Conservation (phyloP, 805 yeast species). For the Blastobotrys terrestris region DNA sequence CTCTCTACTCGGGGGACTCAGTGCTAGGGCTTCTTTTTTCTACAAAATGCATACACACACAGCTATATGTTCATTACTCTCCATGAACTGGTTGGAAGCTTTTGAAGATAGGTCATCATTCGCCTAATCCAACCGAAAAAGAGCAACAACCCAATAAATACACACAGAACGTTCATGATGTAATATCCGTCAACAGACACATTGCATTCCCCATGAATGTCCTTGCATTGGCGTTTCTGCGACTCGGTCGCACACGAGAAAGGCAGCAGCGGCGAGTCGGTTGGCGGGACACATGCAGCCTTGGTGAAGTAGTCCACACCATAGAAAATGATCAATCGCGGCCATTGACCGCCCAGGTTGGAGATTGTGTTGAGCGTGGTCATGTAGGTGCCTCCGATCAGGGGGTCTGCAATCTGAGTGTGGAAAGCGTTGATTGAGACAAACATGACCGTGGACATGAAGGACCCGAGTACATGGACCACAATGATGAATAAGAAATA, state of each 20-base stretch:
- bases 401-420: slow-evolving; percentile 90
- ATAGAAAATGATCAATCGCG: slow-evolving; percentile 69
- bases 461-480: slow-evolving; percentile 80
- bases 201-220: slow-evolving; percentile 49
- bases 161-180: slow-evolving; percentile 67
- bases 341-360: slow-evolving; percentile 98
- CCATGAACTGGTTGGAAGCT: slow-evolving; percentile 73
- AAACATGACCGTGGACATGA: slow-evolving; percentile 92
- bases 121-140: slow-evolving; percentile 60
- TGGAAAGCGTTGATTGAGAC: slow-evolving; percentile 93
- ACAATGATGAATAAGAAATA: slow-evolving; percentile 69
- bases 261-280: slow-evolving; percentile 10
- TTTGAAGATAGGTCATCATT: slow-evolving; percentile 60
- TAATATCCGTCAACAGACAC: slow-evolving; percentile 76
- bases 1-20: no score
- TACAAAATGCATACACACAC: neutral
- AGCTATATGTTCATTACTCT: slow-evolving; percentile 37
- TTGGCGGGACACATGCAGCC: slow-evolving; percentile 45
- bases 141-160: slow-evolving; percentile 55
- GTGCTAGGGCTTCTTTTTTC: no score
- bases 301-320: slow-evolving; percentile 75
- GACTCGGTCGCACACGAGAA: slow-evolving; percentile 33
- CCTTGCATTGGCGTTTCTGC: slow-evolving; percentile 45
- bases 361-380: slow-evolving; percentile 88
- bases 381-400: slow-evolving; percentile 97